Evolutionary conservation across 1,284 basidiomycete species (phyloP).

Genomic region (Entoloma clypeatum): DNA sequence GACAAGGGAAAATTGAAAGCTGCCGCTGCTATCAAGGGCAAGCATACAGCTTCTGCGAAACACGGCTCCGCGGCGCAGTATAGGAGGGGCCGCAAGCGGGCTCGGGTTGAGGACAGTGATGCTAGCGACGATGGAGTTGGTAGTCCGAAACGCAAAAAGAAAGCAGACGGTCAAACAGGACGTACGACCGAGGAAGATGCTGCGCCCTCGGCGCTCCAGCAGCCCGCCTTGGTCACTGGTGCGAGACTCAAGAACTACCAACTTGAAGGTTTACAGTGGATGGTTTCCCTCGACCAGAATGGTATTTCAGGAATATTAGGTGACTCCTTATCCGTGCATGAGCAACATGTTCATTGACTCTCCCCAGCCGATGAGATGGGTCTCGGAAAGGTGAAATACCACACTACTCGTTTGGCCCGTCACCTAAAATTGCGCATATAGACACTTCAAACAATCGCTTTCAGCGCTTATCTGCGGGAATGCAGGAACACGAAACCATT

Average conservation of each 20-base stretch:
- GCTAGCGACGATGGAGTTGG: constrained; percentile 25
- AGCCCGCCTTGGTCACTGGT: constrained; percentile 82
- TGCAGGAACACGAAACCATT: constrained; percentile 76
- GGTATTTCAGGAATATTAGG: constrained; percentile 93
- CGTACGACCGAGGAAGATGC: constrained; percentile 21
- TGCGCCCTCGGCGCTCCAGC: constrained; percentile 47
- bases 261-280: constrained; percentile 94
- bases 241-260: constrained; percentile 88
- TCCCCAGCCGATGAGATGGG: constrained; percentile 98
- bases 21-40: constrained; percentile 17
- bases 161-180: constrained; percentile 23
- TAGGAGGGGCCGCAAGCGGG: constrained; percentile 32
- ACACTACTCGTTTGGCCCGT: constrained; percentile 4
- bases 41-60: constrained; percentile 10
- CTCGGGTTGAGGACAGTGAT: constrained; percentile 30
- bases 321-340: constrained; percentile 20
- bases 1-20: constrained; percentile 36
- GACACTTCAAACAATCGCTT: constrained; percentile 93
- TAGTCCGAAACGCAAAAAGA: constrained; percentile 32
- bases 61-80: constrained; percentile 2
- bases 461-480: constrained; percentile 85
- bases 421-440: constrained; percentile 27
- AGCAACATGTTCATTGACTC: constrained; percentile 9
- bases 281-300: constrained; percentile 90
- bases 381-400: constrained; percentile 79